Evolutionary conservation across 176 grass and related monocot species (phyloP).

Genomic region (Secale cereale): DNA sequence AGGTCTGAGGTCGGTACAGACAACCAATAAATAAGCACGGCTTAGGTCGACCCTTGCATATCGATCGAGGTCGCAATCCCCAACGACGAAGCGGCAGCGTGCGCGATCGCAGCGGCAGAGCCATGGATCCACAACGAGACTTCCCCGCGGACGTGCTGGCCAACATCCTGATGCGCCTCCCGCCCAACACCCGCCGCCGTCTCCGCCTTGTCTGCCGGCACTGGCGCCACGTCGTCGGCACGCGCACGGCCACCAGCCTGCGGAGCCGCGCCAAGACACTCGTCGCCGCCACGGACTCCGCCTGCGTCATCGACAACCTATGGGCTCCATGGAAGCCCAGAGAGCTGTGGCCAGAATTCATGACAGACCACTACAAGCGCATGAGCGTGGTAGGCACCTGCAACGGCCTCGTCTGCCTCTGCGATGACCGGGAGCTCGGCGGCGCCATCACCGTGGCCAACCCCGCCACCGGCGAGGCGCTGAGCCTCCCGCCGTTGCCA

Average conservation of each 20-base stretch:
- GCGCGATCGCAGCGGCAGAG: too few relatives aligned
- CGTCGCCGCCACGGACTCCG: not conserved
- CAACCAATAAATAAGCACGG: too few relatives aligned
- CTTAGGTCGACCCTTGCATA: too few relatives aligned
- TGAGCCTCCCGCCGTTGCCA: not conserved
- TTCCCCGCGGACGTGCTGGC: not conserved
- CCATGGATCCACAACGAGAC: not conserved
- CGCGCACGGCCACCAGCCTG: not conserved
- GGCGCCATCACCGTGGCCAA: not conserved
- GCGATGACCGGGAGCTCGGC: not conserved
- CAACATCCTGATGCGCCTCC: not conserved
- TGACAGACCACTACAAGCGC: not conserved
- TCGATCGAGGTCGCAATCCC: too few relatives aligned
- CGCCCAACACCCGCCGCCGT: not conserved
- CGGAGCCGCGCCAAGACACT: not conserved
- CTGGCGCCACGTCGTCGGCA: not conserved
- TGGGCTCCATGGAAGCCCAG: too few relatives aligned
- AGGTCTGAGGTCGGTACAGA: too few relatives aligned
- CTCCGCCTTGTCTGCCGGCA: not conserved
- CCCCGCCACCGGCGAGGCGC: conserved; percentile 2
- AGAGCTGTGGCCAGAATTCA: too few relatives aligned
- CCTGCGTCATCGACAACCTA: not conserved
- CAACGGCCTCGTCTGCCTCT: conserved; percentile 23
- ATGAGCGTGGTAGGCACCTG: not conserved
- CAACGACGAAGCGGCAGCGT: too few relatives aligned